These are phyloP conservation scores for Xylaria venustula DNA, from an alignment of 495 filamentous ascomycete genomes.

Conservation along the genomic window DNA sequence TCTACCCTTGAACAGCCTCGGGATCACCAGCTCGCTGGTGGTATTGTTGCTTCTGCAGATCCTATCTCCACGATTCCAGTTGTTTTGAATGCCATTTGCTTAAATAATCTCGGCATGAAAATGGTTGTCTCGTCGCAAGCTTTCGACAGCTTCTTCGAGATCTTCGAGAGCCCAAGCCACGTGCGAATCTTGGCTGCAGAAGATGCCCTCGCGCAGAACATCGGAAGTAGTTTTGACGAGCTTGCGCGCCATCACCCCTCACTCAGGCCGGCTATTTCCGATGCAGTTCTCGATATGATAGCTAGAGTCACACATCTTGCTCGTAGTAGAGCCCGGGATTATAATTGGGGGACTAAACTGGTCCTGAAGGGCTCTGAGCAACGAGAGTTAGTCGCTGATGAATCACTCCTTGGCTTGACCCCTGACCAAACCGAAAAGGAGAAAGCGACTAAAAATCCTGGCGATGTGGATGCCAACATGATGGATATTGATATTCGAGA, in stretches of 20 bases:
- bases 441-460: conserved; percentile 30
- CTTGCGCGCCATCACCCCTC: conserved; percentile 88
- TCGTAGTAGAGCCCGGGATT: conserved; percentile 59
- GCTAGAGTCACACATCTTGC: conserved; percentile 71
- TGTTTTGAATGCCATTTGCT: conserved; percentile 89
- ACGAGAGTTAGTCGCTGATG: conserved; percentile 51
- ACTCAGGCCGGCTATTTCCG: conserved; percentile 74
- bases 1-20: conserved; percentile 42
- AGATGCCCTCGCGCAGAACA: conserved; percentile 56
- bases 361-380: conserved; percentile 58
- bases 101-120: conserved; percentile 85
- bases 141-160: conserved; percentile 82
- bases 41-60: conserved; percentile 81
- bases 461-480: conserved; percentile 58
- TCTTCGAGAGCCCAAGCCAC: conserved; percentile 89
- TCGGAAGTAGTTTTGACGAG: conserved; percentile 90
- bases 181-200: conserved; percentile 78
- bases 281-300: conserved; percentile 79
- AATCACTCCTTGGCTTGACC: conserved; percentile 22
- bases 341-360: conserved; percentile 76
- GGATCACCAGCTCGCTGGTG: conserved; percentile 56
- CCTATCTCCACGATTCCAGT: conserved; percentile 81
- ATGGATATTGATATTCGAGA: conserved; percentile 42
- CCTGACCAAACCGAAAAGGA: conserved; percentile 28
- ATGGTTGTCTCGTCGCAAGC: conserved; percentile 83